Evolutionary conservation across 177 flowering plant species (phyloP).

Genomic region (Vitis hybrid): DNA sequence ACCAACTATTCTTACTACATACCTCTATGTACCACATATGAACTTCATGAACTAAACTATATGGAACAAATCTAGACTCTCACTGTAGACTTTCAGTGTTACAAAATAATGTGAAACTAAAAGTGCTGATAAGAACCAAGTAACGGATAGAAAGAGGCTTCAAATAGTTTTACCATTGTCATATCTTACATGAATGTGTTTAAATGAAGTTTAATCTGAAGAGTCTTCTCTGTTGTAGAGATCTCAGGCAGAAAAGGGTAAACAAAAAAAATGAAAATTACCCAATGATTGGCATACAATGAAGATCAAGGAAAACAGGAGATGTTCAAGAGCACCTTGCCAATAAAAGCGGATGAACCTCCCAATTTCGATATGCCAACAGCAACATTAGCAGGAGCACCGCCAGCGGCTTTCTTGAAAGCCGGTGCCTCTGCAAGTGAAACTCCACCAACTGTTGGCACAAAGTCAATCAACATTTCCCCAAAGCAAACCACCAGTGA

Average conservation of each 20-base stretch:
- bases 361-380: conserved; percentile 42
- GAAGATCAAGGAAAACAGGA: not conserved
- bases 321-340: conserved; percentile 32
- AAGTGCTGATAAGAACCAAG: too few species aligned
- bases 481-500: conserved; percentile 48
- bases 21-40: too few species aligned
- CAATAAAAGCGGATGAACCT: conserved; percentile 48
- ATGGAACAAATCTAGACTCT: too few species aligned
- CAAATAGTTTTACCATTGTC: not conserved
- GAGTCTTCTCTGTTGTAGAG: too few species aligned
- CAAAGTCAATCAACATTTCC: conserved; percentile 51
- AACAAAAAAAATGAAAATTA: not conserved
- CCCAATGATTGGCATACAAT: not conserved
- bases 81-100: too few species aligned
- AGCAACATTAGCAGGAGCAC: conserved; percentile 57
- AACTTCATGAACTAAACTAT: too few species aligned
- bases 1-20: too few species aligned
- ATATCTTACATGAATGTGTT: not conserved
- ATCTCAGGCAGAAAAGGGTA: not conserved
- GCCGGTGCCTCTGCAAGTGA: conserved; percentile 51
- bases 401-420: conserved; percentile 47
- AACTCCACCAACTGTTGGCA: conserved; percentile 45
- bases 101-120: too few species aligned
- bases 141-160: not conserved
- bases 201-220: not conserved